phyloP scores from a whole-genome alignment of 768 basidiomycete genomes.

The Lentinula boryana region DNA sequence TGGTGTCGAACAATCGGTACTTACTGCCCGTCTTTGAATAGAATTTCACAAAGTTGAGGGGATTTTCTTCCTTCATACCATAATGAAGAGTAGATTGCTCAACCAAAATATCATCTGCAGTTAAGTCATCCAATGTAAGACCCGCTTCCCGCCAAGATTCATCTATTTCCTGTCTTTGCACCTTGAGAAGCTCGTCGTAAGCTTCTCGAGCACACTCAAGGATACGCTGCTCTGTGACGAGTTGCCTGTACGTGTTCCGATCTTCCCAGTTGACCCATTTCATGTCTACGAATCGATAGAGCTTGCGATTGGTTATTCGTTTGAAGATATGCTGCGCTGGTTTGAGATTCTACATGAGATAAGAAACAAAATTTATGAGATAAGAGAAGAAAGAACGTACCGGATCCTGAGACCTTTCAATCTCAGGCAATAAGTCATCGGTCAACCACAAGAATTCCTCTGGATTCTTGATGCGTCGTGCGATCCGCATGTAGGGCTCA shows the following conservation, averaged over 20 bases:
- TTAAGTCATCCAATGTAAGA: conserved; percentile 27
- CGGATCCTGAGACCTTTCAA: conserved; percentile 47
- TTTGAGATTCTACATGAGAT: conserved; percentile 44
- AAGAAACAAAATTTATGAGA: neutral
- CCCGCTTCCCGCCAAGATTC: conserved; percentile 9
- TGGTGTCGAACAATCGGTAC: conserved; percentile 9
- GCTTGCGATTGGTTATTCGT: conserved; percentile 54
- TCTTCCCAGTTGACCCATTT: conserved; percentile 41
- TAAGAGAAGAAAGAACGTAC: conserved; percentile 26
- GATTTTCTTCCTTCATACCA: conserved; percentile 68
- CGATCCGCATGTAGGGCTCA: conserved; percentile 58
- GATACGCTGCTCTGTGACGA: conserved; percentile 37
- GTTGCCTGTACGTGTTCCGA: conserved; percentile 25
- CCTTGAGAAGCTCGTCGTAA: conserved; percentile 10
- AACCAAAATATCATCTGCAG: conserved; percentile 53
- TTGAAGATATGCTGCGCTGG: conserved; percentile 54
- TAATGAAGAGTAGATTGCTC: conserved; percentile 65
- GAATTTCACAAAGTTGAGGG: conserved; percentile 64
- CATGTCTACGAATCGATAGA: conserved; percentile 68
- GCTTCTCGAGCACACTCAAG: conserved; percentile 32
- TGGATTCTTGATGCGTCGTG: conserved; percentile 49
- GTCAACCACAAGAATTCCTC: conserved; percentile 59
- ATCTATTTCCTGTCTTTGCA: conserved; percentile 12
- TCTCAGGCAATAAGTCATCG: conserved; percentile 56
- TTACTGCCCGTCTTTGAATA: conserved; percentile 58